Base-by-base conservation (phyloP, 2,329 filamentous ascomycete genomes). In the Botrytis porri region DNA sequence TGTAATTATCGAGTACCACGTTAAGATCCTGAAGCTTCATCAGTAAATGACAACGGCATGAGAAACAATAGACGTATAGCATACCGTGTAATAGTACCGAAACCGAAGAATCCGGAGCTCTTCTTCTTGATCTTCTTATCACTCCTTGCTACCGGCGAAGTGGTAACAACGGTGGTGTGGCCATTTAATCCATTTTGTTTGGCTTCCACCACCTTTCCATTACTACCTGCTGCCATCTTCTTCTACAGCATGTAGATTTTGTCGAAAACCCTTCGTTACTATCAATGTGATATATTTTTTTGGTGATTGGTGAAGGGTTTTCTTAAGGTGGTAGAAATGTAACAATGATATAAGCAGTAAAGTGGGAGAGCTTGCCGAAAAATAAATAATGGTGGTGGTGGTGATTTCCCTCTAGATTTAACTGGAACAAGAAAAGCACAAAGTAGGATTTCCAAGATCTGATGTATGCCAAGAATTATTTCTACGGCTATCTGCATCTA, bases 1-100 rank as follows among this genome's bases (percentile, higher is more conserved):
- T 37, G 92, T 96, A 75, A 94, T 82, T 76, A 98, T 90, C 51
- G 90, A 87, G 81, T 96, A 97, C 95, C 95, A 99, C 32, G 93
- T 92, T 73, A 91, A 82, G 62, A 98, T 82, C 79, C 95, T 95
- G 75, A 51, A 69, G 54, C 22, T 29, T n/a, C 37, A 29, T 64
- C 63, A 71, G 70, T 71, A 74, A 73, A 41, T 35, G 29, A 66
- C 25, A 37, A 57, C 14, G 10, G 14, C 0, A 41, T 37, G 45
- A 25, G 16, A 18, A 6, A 43, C 12, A 35, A 59, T 57, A 16
- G 39, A 57, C 3, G 41, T 74, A 65, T 71, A 32, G 54, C 83
- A 72, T 84, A 89, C 89, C 89, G 88, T 25, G 88, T 87, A 45
- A 86, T 75, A 29, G 85, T 82, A 80, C 82, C 87, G 75, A 89